phyloP scores from a whole-genome alignment of 139 green algal genomes.

The Microglena sp. region DNA sequence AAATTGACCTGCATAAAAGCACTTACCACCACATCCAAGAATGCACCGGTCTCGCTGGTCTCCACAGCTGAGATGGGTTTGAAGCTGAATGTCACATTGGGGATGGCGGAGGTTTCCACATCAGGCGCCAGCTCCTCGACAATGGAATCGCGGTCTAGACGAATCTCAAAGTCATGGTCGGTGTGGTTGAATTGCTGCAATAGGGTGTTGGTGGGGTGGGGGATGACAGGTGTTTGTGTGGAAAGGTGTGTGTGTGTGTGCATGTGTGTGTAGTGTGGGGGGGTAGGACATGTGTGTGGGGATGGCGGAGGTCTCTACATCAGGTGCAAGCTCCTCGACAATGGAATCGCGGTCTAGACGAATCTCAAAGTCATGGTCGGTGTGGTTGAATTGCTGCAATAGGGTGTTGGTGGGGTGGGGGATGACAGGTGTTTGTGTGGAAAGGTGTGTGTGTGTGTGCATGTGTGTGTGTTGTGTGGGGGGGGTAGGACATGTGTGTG shows the following conservation, averaged over 20 bases:
- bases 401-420: too few relatives aligned
- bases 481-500: too few relatives aligned
- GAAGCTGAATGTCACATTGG: too few relatives aligned
- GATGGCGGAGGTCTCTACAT: constrained; percentile 11
- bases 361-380: constrained; percentile 86
- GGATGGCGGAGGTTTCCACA: constrained; percentile 45
- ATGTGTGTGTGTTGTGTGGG: too few relatives aligned
- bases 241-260: neutral
- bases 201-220: too few relatives aligned
- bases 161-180: constrained; percentile 85
- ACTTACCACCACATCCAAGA: too few relatives aligned
- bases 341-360: constrained; percentile 54
- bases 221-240: constrained; percentile 1
- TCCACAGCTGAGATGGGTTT: too few relatives aligned
- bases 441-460: too few relatives aligned
- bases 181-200: constrained; percentile 65
- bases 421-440: too few relatives aligned
- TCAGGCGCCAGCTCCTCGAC: constrained; percentile 47
- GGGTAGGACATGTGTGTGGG: neutral
- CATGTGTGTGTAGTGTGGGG: neutral
- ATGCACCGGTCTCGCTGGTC: too few relatives aligned
- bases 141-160: constrained; percentile 52
- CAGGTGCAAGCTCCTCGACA: constrained; percentile 41
- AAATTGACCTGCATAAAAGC: too few relatives aligned
- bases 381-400: constrained; percentile 64